These are phyloP conservation scores for Ulota crispa DNA, from an alignment of 225 moss, liverwort and hornwort species.

Conservation along the genomic window DNA sequence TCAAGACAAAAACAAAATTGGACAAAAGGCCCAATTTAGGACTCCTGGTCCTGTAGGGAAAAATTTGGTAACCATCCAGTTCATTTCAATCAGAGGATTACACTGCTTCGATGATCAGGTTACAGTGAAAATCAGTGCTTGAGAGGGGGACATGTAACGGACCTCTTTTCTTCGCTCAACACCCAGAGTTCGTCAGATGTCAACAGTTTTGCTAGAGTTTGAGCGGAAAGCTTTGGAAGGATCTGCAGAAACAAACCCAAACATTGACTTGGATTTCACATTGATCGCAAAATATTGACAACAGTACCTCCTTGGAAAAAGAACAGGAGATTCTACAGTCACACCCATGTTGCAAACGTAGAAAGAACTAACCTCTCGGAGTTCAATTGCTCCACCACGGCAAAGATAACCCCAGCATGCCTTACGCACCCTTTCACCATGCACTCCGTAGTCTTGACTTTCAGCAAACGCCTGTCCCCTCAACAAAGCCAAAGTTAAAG, in stretches of 20 bases:
- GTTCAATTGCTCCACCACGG: slow-evolving; percentile 48
- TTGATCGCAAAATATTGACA: neutral
- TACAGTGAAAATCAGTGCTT: neutral
- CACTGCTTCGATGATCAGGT: neutral
- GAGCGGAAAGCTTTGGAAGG: slow-evolving; percentile 43
- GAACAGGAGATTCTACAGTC: neutral
- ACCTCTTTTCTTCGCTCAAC: slow-evolving; percentile 46
- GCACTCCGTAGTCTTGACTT: slow-evolving; percentile 47
- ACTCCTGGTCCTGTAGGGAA: neutral
- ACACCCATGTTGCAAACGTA: neutral
- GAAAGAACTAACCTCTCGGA: slow-evolving; percentile 33
- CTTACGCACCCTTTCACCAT: slow-evolving; percentile 45
- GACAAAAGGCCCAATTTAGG: too few species aligned
- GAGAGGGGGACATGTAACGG: neutral
- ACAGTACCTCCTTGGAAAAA: neutral
- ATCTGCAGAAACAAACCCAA: slow-evolving; percentile 28
- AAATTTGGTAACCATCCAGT: neutral
- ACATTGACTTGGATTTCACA: neutral
- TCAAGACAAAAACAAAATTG: too few species aligned
- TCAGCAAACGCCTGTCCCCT: slow-evolving; percentile 43
- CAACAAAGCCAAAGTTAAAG: neutral
- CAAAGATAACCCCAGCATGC: slow-evolving; percentile 53
- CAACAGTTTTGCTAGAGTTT: slow-evolving; percentile 36
- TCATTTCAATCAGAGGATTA: neutral
- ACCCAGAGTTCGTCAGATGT: slow-evolving; percentile 54